Base-by-base conservation (phyloP, 2,329 filamentous ascomycete genomes). In the Cladophialophora psammophila region DNA sequence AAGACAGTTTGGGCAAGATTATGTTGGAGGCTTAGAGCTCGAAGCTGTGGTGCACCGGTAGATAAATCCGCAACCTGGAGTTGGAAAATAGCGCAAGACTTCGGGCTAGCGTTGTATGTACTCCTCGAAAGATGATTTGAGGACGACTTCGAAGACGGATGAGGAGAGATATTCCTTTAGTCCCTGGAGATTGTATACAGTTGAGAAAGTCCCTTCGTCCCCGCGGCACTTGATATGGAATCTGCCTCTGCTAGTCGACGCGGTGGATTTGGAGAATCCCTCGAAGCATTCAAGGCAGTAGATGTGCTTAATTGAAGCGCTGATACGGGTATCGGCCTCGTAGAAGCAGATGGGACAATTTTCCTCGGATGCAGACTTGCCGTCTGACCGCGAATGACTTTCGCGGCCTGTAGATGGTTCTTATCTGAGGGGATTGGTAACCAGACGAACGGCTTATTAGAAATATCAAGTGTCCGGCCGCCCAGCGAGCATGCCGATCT, bases 211-310 rank as follows among this genome's bases (percentile, higher is more conserved):
- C 20, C 64, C 70, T 48, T 31, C 65, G 15, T 68, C 65, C 34
- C 71, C 73, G 26, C 68, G 56, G 61, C 73, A 75, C 35, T 66
- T 54, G 53, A 74, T 64, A 53, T 66, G 66, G 34, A 73, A 66
- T 13, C 63, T 50, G 18, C 54, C 58, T 34, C 69, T 71, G 56
- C 63, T 65, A 12, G 65, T 70, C 20, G 71, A 68, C 40, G 64
- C 50, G 20, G 65, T 62, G n/a, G 72, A 66, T 60, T 59, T 68
- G 62, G 70, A 74, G 55, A 66, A 75, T 74, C 80, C 78, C 61
- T 80, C 81, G 64, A 89, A 79, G 73, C 87, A 90, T 42, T 84
- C 82, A 62, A 82, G 79, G 77, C 87, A 90, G 77, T 89, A 90
- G 69, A 85, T 84, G 77, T 90, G 87, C 69, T 88, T 85, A 76